Conservation (phyloP, 1,284 basidiomycete genomes). For the Afroboletus lepidellus region DNA sequence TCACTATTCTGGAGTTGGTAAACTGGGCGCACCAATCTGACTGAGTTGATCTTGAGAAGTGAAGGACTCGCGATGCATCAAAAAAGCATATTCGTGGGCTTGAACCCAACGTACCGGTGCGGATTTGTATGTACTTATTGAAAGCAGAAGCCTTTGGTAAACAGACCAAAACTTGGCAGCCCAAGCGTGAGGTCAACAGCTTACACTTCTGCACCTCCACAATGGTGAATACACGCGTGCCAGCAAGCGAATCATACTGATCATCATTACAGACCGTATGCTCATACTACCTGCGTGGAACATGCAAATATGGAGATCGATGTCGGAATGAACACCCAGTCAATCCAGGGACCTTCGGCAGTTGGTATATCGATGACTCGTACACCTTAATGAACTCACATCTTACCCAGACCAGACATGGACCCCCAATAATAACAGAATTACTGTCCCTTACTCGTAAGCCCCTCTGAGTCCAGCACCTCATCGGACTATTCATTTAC, state of each 20-base stretch:
- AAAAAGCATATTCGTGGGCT: too few relatives aligned
- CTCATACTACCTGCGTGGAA: conserved; percentile 62
- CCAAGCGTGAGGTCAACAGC: too few relatives aligned
- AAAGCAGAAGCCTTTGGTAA: not conserved
- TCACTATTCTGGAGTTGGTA: too few relatives aligned
- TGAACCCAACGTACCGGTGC: too few relatives aligned
- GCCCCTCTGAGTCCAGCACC: conserved; percentile 22
- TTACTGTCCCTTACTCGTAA: conserved; percentile 43
- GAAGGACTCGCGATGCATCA: too few relatives aligned
- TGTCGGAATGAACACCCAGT: conserved; percentile 71
- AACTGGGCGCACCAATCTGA: too few relatives aligned
- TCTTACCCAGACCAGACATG: conserved; percentile 43
- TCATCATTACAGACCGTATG: conserved; percentile 42
- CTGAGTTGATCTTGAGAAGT: too few relatives aligned
- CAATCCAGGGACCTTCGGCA: conserved; percentile 37
- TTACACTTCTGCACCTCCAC: not conserved
- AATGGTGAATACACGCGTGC: conserved; percentile 20
- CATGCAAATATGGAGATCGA: conserved; percentile 64
- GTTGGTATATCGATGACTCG: conserved; percentile 26
- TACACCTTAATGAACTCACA: conserved; percentile 13
- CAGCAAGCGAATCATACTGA: conserved; percentile 4
- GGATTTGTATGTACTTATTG: too few relatives aligned
- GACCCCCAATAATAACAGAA: conserved; percentile 31
- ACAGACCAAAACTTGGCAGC: conserved; percentile 11
- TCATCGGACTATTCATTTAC: conserved; percentile 8